Percentiles rank a stretch among this genome's conserved stretches.
Conservation (phyloP, 164 flowering plant genomes). For the Dillenia turbinata region DNA sequence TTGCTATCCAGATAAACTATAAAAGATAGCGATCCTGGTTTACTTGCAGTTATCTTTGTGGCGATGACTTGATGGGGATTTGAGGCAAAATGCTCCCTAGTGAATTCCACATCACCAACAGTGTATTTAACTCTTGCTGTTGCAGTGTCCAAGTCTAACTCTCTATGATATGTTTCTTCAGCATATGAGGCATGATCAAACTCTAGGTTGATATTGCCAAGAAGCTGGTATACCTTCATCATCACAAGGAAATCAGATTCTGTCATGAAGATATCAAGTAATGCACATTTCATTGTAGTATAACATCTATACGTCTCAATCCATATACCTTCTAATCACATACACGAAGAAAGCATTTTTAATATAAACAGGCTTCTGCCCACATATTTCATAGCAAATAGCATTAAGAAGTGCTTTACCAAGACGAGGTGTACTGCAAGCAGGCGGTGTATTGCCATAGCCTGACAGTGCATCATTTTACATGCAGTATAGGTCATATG, state of each 20-base stretch:
- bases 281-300: too few species aligned
- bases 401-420: too few species aligned
- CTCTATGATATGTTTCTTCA: slow-evolving; percentile 60
- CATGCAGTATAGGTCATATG: too few species aligned
- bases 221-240: slow-evolving; percentile 82
- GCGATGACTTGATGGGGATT: slow-evolving; percentile 82
- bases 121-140: slow-evolving; percentile 56
- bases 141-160: slow-evolving; percentile 85
- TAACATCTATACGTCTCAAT: too few species aligned
- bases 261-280: too few species aligned
- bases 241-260: slow-evolving; percentile 13
- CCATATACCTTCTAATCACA: too few species aligned
- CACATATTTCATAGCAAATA: too few species aligned
- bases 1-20: slow-evolving; percentile 75
- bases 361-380: too few species aligned
- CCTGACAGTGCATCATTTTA: too few species aligned
- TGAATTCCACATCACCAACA: slow-evolving; percentile 52
- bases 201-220: slow-evolving; percentile 82
- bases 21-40: slow-evolving; percentile 65
- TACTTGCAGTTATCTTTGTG: slow-evolving; percentile 62
- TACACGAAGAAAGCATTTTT: too few species aligned
- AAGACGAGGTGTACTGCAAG: too few species aligned
- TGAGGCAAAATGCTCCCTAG: slow-evolving; percentile 81
- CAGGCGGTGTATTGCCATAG: too few species aligned
- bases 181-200: slow-evolving; percentile 57